Evolutionary conservation across 306 rosid genomes (phyloP).

Genomic region (Bauhinia variegata): DNA sequence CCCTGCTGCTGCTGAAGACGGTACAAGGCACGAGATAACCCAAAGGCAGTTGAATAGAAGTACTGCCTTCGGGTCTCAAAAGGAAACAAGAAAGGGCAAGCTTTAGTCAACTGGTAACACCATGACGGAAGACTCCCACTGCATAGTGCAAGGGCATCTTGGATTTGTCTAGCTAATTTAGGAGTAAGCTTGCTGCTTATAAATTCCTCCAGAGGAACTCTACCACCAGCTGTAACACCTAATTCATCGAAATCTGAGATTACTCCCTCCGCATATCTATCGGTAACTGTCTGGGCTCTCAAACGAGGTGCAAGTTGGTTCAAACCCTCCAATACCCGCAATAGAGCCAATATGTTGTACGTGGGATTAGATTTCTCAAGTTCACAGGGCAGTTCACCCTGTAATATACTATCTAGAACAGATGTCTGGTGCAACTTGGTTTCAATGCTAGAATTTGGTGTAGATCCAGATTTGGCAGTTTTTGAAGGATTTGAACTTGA

Average conservation of each 20-base stretch:
- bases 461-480: constrained; percentile 63
- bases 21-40: constrained; percentile 90
- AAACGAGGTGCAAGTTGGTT: constrained; percentile 93
- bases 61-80: constrained; percentile 94
- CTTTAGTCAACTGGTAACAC: constrained; percentile 98
- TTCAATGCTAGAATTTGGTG: constrained; percentile 62
- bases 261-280: constrained; percentile 76
- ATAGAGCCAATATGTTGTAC: constrained; percentile 75
- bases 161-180: constrained; percentile 93
- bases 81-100: constrained; percentile 97
- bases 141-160: constrained; percentile 99
- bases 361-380: constrained; percentile 89
- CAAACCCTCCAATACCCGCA: constrained; percentile 94
- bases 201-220: constrained; percentile 79
- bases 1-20: constrained; percentile 99
- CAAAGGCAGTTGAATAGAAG: constrained; percentile 97
- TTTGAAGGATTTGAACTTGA: constrained; percentile 62
- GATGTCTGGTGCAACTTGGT: constrained; percentile 65
- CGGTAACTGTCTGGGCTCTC: constrained; percentile 71
- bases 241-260: constrained; percentile 64
- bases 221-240: constrained; percentile 51
- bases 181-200: constrained; percentile 96
- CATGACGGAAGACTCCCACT: constrained; percentile 99
- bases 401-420: constrained; percentile 89
- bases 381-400: constrained; percentile 95